phyloP scores from a whole-genome alignment of 331 rosid genomes.

The Telfairia occidentalis region DNA sequence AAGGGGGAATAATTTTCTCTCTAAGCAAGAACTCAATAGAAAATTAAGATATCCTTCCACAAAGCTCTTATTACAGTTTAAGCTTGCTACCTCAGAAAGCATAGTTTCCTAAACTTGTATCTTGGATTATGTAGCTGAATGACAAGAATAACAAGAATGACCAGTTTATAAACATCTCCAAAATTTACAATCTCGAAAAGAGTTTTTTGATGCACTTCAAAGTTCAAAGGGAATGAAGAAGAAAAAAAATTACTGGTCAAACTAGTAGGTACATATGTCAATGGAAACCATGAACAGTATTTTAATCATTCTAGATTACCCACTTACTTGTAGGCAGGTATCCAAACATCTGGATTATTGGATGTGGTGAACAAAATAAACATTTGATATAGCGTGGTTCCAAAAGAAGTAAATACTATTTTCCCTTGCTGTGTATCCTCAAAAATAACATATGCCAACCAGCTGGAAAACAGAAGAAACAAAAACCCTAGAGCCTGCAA shows the following conservation, averaged over 20 bases:
- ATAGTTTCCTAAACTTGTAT: not conserved
- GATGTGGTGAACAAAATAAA: conserved; percentile 80
- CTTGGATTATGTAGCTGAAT: not conserved
- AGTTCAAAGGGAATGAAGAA: not conserved
- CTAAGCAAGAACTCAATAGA: not conserved
- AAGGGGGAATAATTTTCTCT: not conserved
- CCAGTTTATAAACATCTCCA: not conserved
- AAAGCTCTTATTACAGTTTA: not conserved
- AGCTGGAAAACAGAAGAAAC: conserved; percentile 86
- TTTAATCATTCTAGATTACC: conserved; percentile 15
- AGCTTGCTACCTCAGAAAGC: not conserved
- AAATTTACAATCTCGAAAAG: not conserved
- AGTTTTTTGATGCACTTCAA: not conserved
- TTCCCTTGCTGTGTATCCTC: conserved; percentile 86
- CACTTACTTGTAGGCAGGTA: conserved; percentile 94
- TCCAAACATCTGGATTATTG: conserved; percentile 97
- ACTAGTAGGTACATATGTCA: not conserved
- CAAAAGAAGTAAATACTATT: conserved; percentile 68
- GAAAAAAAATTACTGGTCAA: not conserved
- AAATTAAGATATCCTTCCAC: not conserved
- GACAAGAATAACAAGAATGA: not conserved
- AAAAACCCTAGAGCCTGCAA: conserved; percentile 79
- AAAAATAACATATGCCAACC: conserved; percentile 91
- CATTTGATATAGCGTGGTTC: conserved; percentile 69
- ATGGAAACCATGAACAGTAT: not conserved